Base-by-base conservation (phyloP, 441 rosid species). In the Flueggea neowawraea region DNA sequence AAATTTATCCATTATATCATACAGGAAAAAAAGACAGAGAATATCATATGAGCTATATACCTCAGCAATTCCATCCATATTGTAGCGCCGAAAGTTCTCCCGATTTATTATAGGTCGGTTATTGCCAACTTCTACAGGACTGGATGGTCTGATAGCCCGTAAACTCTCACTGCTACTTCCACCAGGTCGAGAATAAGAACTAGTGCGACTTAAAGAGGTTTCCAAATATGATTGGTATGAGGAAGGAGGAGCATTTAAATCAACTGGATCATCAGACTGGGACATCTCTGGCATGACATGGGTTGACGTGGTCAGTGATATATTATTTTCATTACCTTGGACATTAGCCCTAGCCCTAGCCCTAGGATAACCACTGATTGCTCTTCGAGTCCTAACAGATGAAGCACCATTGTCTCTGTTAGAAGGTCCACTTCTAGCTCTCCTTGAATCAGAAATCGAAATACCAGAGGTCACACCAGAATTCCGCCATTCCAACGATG, bases 11-110 rank as follows among this genome's bases (percentile, higher is more conserved):
- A 55, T 17, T 33, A 41, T 57, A 41, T 54, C 28, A 50, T 5
- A 10, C 7, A 16, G 33, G 33, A 16, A 58, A 12, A 16, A 22
- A 22, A 22, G 28, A 22, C 2, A 22, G 48, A n/a, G 31, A 15
- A 14, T 15, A 50, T 10, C 9, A 17, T 6, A 41, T 41, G 43
- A 49, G 48, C 31, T 13, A 61, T 52, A 31, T 83, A 94, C 99
- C 99, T 89, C 99, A n/a, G 96, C 90, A 78, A 91, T 82, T 57
- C 92, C 99, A 72, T 84, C 92, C 84, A 86, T 77, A 71, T 69
- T 83, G 80, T 78, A 89, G 58, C 65, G 80, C 45, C 63, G 78
- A 61, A 86, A 84, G 73, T 80, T 79, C 53, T 86, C 91, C 44
- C 61, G 77, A 68, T 78, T 85, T 11, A 69, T 49, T 58, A 75